Conservation (phyloP, 2,329 filamentous ascomycete species). For the Eurotiales sp. region DNA sequence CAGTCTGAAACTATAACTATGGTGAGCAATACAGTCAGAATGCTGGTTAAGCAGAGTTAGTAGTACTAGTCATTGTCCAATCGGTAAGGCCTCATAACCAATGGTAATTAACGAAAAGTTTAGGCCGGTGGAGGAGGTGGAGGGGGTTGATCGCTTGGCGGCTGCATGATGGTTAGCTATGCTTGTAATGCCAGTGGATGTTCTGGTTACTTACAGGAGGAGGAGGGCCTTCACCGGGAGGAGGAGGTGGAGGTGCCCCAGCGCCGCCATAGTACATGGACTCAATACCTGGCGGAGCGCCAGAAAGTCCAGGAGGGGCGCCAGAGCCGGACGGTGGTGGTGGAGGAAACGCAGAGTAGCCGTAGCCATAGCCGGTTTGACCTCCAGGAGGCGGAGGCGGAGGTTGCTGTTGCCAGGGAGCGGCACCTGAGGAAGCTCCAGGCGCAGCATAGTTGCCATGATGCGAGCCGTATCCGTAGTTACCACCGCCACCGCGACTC, state of each 20-base stretch:
- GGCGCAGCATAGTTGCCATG: conserved; percentile 39
- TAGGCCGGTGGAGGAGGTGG: conserved; percentile 56
- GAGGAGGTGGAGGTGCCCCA: conserved; percentile 37
- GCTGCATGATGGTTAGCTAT: conserved; percentile 28
- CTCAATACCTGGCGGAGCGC: conserved; percentile 41
- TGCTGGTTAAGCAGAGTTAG: conserved; percentile 8
- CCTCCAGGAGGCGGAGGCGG: conserved; percentile 37
- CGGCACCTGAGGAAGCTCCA: conserved; percentile 45
- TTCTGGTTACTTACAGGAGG: conserved; percentile 34
- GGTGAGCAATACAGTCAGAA: neutral
- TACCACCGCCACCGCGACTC: conserved; percentile 44
- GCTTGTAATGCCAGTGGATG: neutral
- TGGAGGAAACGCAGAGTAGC: conserved; percentile 46
- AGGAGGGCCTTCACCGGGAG: conserved; percentile 40
- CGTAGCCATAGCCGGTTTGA: conserved; percentile 55
- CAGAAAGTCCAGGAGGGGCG: conserved; percentile 48
- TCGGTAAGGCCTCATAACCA: conserved; percentile 2
- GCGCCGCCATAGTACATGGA: conserved; percentile 37
- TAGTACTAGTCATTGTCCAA: conserved; percentile 7
- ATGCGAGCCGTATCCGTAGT: conserved; percentile 39
- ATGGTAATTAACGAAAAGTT: neutral
- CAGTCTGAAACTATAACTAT: neutral
- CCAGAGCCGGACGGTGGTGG: conserved; percentile 44
- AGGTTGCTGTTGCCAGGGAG: conserved; percentile 61
- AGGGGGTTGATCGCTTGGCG: conserved; percentile 56